phyloP scores from a whole-genome alignment of 2,329 filamentous ascomycete genomes.

The Ophiocordyceps polyrhachis-furcata region DNA sequence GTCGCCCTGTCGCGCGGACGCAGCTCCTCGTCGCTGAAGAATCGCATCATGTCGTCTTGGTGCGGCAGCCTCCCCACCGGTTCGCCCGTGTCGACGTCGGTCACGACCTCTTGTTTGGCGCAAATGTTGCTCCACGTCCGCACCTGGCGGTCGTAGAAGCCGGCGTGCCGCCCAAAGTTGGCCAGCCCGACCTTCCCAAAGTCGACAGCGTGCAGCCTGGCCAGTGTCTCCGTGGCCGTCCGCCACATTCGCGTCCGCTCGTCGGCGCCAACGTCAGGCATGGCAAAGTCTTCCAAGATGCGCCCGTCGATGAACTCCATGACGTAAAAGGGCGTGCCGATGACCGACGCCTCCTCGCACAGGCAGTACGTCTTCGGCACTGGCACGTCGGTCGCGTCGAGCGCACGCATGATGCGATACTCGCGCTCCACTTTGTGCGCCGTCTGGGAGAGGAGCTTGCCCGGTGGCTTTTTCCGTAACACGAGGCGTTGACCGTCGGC shows the following conservation, averaged over 20 bases:
- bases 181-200: conserved; percentile 48
- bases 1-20: conserved; percentile 64
- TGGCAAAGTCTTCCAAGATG: conserved; percentile 75
- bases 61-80: conserved; percentile 70
- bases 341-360: conserved; percentile 61
- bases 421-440: conserved; percentile 95
- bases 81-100: conserved; percentile 58
- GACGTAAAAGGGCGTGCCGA: conserved; percentile 90
- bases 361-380: conserved; percentile 70
- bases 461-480: conserved; percentile 95
- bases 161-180: conserved; percentile 50
- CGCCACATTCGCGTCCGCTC: conserved; percentile 72
- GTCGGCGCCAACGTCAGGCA: conserved; percentile 50
- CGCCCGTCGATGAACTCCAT: conserved; percentile 92
- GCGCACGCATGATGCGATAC: conserved; percentile 73
- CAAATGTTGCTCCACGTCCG: conserved; percentile 67
- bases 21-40: conserved; percentile 49
- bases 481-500: conserved; percentile 57
- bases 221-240: conserved; percentile 65
- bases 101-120: conserved; percentile 52
- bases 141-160: conserved; percentile 77
- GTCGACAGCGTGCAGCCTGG: conserved; percentile 63
- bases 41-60: conserved; percentile 60
- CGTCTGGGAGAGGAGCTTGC: conserved; percentile 76
- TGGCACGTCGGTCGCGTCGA: conserved; percentile 62